phyloP scores from a whole-genome alignment of 345 rosid species.

The Sisymbrium altissimum region DNA sequence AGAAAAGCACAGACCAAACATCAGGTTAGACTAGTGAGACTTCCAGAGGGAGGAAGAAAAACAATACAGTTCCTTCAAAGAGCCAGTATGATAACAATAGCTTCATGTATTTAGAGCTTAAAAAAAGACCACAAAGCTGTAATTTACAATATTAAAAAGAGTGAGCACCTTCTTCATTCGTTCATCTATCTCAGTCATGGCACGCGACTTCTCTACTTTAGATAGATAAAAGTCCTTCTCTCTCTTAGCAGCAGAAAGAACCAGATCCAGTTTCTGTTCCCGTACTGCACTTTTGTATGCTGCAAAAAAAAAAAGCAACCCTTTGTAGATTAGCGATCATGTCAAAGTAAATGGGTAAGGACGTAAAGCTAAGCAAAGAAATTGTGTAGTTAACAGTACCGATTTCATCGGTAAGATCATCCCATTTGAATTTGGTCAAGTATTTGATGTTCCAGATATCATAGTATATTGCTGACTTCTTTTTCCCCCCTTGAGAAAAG shows the following conservation, averaged over 20 bases:
- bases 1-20: constrained; percentile 2
- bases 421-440: constrained; percentile 96
- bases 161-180: constrained; percentile 70
- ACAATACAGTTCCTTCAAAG: background rate
- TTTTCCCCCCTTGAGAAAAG: constrained; percentile 68
- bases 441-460: constrained; percentile 96
- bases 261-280: constrained; percentile 80
- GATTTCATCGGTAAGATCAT: constrained; percentile 82
- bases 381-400: constrained; percentile 43
- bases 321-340: constrained; percentile 20
- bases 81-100: background rate
- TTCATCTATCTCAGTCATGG: constrained; percentile 64
- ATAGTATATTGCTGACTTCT: constrained; percentile 68
- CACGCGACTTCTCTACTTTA: constrained; percentile 72
- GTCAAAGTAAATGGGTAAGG: background rate
- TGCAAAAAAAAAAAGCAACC: constrained; percentile 35
- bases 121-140: background rate
- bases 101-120: background rate
- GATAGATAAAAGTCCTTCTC: constrained; percentile 83
- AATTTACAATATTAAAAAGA: background rate
- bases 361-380: background rate
- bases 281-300: constrained; percentile 77
- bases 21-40: background rate
- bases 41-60: background rate
- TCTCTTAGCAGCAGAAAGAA: constrained; percentile 86